Base-by-base conservation (phyloP, 495 filamentous ascomycete species). In the Aspergillus sclerotioniger region DNA sequence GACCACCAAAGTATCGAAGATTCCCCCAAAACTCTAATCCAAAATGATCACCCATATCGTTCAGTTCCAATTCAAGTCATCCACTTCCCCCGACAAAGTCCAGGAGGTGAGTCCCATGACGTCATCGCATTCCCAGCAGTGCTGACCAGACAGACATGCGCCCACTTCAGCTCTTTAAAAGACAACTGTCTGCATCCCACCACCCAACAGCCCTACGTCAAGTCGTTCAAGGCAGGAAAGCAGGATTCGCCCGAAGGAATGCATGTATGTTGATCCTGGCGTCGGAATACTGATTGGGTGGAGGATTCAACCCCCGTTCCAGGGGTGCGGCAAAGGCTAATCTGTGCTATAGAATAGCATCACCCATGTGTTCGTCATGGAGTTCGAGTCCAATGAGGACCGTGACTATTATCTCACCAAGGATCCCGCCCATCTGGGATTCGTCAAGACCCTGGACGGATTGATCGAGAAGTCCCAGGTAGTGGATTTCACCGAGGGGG, bases 201-300 rank as follows among this genome's bases (percentile, higher is more conserved):
- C 16, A 71, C 78, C 7, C 62, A 72, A 12, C 53, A 62, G 28
- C 68, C 71, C 6, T 79, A 79, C 53, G 82, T 91, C 60, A 76
- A 74, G 50, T 74, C 81, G 0, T 63, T 76, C 6, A 80, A 75
- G 3, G 88, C 84, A 1, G 87, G 89, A 0, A 72, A 64, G 51
- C 81, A 90, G 58, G 87, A 85, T 62, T 89, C 84, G 2, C 71
- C 72, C 0, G 87, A 90, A 67, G 85, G 82, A 6, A 68, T 78
- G 19, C 80, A 86, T 67, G 87, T 90, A 75, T 54, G 65, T 57
- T 8, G 25, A 25, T n/a, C 25, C 25, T 25, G 25, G 25, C 25
- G n/a, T n/a, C 5, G 25, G 25, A 25, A 25, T 25, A 5, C 5
- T n/a, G n/a, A 25, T 25, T 5, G 25, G 25, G 25, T 25, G 25